Evolutionary conservation across 1,284 basidiomycete genomes (phyloP).

Genomic region (Flammula alnicola): DNA sequence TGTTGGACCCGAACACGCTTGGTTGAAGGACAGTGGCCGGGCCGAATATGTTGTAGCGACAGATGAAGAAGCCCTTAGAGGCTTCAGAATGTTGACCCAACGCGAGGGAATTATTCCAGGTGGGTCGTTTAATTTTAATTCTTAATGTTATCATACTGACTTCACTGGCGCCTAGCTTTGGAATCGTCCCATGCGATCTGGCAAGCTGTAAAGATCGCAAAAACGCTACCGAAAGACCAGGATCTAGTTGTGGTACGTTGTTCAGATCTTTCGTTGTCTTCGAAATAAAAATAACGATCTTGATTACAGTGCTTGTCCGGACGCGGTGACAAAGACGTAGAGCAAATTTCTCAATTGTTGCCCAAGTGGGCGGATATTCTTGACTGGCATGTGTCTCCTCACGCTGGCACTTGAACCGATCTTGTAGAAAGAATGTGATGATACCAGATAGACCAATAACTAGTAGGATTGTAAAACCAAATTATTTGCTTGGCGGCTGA

Average conservation of each 20-base stretch:
- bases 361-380: slow-evolving; percentile 90
- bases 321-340: slow-evolving; percentile 94
- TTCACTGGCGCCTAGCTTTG: slow-evolving; percentile 65
- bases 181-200: slow-evolving; percentile 97
- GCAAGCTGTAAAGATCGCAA: slow-evolving; percentile 87
- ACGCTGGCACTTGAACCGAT: slow-evolving; percentile 18
- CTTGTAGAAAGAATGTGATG: slow-evolving; percentile 4
- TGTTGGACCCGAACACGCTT: slow-evolving; percentile 97
- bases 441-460: slow-evolving; percentile 6
- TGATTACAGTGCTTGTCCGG: slow-evolving; percentile 78
- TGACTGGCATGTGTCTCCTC: slow-evolving; percentile 77
- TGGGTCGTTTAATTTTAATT: slow-evolving; percentile 37
- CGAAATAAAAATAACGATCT: not conserved
- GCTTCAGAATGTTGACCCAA: slow-evolving; percentile 92
- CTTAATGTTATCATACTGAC: slow-evolving; percentile 1
- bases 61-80: slow-evolving; percentile 91
- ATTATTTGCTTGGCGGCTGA: not conserved
- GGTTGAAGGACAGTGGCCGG: slow-evolving; percentile 92
- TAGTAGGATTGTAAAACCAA: too few species aligned
- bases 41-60: slow-evolving; percentile 95
- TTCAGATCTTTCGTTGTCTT: slow-evolving; percentile 8
- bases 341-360: slow-evolving; percentile 84
- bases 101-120: slow-evolving; percentile 97
- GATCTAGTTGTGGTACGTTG: slow-evolving; percentile 91
- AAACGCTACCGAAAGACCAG: slow-evolving; percentile 81